Base-by-base conservation (phyloP, 768 basidiomycete species). In the Naganishia vaughanmartiniae region DNA sequence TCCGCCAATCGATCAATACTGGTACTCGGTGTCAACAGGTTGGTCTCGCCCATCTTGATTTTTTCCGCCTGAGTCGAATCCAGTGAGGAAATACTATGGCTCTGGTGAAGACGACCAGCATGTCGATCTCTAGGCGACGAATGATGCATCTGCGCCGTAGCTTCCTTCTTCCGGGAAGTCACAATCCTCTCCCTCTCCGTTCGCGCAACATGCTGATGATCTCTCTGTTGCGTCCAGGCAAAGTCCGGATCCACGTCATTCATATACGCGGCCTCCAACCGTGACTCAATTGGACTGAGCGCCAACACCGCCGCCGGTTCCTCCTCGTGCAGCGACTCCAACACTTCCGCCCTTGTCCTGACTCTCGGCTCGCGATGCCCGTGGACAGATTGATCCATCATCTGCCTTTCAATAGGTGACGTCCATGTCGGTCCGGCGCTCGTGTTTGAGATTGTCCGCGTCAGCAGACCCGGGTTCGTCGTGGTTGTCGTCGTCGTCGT, bases 221-320 rank as follows among this genome's bases (percentile, higher is more conserved):
- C 76, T 72, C 46, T 69, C 73, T 34, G 54, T 24, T 17, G 42
- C 51, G 65, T 58, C 70, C 42, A 70, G 4, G 53, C 39, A 21
- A 39, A 48, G 33, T 53, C 55, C 6, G 72, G 70, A 31, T 76
- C 70, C 21, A 68, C 70, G 33, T 75, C 42, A 5, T 58, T 54
- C 28, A 74, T 66, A 4, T 66, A 71, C 33, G 72, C 67, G 7
- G 69, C 58, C 28, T 73, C 72, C 33, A 77, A 76, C 69, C 76
- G 76, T 0, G 66, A 31, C 3, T 70, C 65, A 0, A 74, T 15
- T 54, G 36, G 33, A 15, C 45, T 30, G 60, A 56, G 34, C 63
- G 26, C 55, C 39, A 48, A 48, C 14, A 15, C 33, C 19, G 26
- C 39, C 39, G 39, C 21, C 19, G 26, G 30, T 67, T 70, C 54